Evolutionary conservation across 495 filamentous ascomycete species (phyloP).

Genomic region (Penicillium chermesinum): DNA sequence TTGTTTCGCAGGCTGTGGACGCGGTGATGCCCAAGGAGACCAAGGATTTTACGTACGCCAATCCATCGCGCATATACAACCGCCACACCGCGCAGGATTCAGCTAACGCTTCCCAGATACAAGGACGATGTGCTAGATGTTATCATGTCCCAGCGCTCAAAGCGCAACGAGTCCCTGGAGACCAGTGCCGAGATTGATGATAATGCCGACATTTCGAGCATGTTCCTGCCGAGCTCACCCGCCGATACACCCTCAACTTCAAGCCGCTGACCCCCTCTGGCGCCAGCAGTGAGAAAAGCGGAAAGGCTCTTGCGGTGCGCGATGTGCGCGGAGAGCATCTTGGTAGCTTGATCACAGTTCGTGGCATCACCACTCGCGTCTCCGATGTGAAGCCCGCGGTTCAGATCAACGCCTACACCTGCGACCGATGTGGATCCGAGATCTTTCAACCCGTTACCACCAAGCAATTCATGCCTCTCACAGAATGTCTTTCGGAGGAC

Average conservation of each 20-base stretch:
- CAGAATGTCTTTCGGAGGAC: slow-evolving; percentile 78
- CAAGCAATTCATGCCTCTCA: slow-evolving; percentile 82
- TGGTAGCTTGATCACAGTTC: slow-evolving; percentile 86
- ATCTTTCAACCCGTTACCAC: slow-evolving; percentile 95
- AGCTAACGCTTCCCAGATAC: slow-evolving; percentile 52
- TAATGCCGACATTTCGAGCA: slow-evolving; percentile 42
- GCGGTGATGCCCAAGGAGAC: slow-evolving; percentile 76
- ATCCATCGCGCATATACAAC: not conserved
- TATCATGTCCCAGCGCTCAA: slow-evolving; percentile 84
- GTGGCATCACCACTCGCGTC: slow-evolving; percentile 90
- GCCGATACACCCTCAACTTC: slow-evolving; percentile 92
- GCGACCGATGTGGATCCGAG: slow-evolving; percentile 92
- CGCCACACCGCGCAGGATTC: not conserved
- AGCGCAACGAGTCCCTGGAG: slow-evolving; percentile 71
- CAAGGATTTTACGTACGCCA: slow-evolving; percentile 67
- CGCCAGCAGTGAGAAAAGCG: slow-evolving; percentile 54
- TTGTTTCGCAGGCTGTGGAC: slow-evolving; percentile 84
- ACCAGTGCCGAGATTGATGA: slow-evolving; percentile 66
- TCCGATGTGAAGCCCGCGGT: slow-evolving; percentile 98
- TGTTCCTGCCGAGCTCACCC: slow-evolving; percentile 91
- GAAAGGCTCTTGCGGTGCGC: slow-evolving; percentile 86
- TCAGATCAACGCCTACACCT: slow-evolving; percentile 93
- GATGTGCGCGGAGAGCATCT: slow-evolving; percentile 89
- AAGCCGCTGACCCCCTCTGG: slow-evolving; percentile 74
- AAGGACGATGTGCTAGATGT: slow-evolving; percentile 97